Base-by-base conservation (phyloP, 2,329 filamentous ascomycete species). In the Calycina herbarum region DNA sequence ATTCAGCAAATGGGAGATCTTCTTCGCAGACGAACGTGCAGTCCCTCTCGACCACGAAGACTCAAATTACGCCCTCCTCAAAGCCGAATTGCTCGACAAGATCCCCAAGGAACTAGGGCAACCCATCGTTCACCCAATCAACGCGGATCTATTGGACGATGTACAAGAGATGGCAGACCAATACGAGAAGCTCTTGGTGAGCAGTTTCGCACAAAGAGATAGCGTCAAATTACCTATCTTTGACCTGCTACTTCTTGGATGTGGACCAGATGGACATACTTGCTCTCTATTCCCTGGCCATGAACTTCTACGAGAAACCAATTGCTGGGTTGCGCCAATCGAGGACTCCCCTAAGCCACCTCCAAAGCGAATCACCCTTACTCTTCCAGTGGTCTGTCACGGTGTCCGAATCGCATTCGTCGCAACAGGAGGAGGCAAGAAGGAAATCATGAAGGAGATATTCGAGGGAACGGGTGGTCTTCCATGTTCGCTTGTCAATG, bases 11-110 rank as follows among this genome's bases (percentile, higher is more conserved):
- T 99, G 95, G 95, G 92, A 98, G 75, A 92, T 99, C 76, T 99
- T 98, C 85, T 98, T 97, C 79, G 94, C 94, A 76, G 95, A 99
- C 77, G 95, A 99, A 84, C 92, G 95, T 75, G 92, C 92, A 73
- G 95, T 98, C 62, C 91, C 95, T 27, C 89, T 97, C 72, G 89
- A 95, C 78, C 90, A 98, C 80, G 85, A 87, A 71, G 94, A 99
- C 82, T 97, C 93, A 82, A 99, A 98, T 82, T 97, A 97, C 81
- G 87, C 83, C 67, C 87, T 97, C 57, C 81, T 98, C 72, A 95
- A 97, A 82, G 82, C 87, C 59, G 93, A 97, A 80, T 84, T 97
- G 61, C 83, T 99, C 68, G 89, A 94, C 81, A 94, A 96, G 82
- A 91, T 98, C 69, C 93, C 94, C 54, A 79, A 82, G 57, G 84